A percentile compares a stretch with the other conserved stretches of the same genome.
Conservation (phyloP, 164 flowering plant genomes). For the Macadamia integrifolia region DNA sequence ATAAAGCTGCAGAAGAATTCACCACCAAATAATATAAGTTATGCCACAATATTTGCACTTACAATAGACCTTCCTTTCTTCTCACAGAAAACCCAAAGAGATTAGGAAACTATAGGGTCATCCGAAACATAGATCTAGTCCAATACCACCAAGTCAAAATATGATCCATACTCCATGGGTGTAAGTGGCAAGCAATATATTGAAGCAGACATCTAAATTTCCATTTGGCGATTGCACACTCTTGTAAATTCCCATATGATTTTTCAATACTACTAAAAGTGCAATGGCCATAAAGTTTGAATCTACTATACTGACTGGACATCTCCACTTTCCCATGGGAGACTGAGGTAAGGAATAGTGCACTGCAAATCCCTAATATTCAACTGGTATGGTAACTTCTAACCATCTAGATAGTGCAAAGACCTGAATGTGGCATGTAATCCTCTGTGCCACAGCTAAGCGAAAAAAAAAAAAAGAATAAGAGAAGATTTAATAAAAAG, state of each 20-base stretch:
- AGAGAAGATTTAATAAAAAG: not conserved
- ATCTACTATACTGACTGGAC: constrained; percentile 35
- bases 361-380: constrained; percentile 73
- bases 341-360: constrained; percentile 78
- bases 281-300: constrained; percentile 31
- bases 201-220: constrained; percentile 28
- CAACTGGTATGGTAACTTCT: constrained; percentile 62
- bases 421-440: constrained; percentile 74
- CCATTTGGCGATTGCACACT: constrained; percentile 15
- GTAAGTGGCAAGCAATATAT: constrained; percentile 71
- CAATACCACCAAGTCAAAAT: constrained; percentile 34
- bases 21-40: too few species aligned
- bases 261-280: constrained; percentile 21
- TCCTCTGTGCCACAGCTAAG: constrained; percentile 49
- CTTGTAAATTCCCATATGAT: constrained; percentile 13
- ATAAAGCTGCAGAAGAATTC: too few species aligned
- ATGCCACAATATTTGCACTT: too few species aligned
- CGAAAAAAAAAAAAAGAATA: not conserved
- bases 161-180: constrained; percentile 64
- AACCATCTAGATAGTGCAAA: constrained; percentile 93
- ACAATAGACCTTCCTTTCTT: too few species aligned
- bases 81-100: too few species aligned
- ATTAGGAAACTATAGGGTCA: too few species aligned
- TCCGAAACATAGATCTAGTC: too few species aligned
- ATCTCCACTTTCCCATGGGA: constrained; percentile 77